Evolutionary conservation across 768 basidiomycete genomes (phyloP), one percentile per base, ranked within the genome.

Genomic region (Termitomyces sp.): DNA sequence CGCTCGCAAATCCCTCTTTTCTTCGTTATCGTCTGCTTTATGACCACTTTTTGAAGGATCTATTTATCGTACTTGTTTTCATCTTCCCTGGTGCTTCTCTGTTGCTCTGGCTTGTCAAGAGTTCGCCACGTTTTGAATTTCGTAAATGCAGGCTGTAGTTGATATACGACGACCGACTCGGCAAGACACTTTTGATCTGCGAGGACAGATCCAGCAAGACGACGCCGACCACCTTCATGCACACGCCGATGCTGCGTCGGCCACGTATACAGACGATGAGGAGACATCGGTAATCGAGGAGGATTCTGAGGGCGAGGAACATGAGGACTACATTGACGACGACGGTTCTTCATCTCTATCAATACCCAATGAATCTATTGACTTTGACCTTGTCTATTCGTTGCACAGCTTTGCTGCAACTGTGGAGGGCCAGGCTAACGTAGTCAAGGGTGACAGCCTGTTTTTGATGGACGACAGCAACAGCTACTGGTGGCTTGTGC

Each of bases 401-500:
- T 81, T 98, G 34, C 96, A 96, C 72, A 96, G 91, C 67, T 98
- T 98, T 73, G 91, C 95, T 4, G 97, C 97, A 0, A 98, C 97
- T 0, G 96, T 98, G 40, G 96, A 98, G 69, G 97, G 97, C 31
- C 97, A 99, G 76, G 97, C 97, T 2, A 97, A 92, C 66, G 97
- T 99, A 65, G 93, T 97, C 74, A 98, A 98, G 75, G 97, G 97
- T 31, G 96, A 99, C 80, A 92, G 92, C 63, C 83, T 99, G 50
- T 89, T 94, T 71, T 81, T 99, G 48, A 94, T 98, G 85, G 97
- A 99, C 77, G 97, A 99, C 73, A 94, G 89, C 60, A 98, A 99
- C 74, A 94, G 92, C 75, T 99, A 99, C 77, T 98, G 97, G 97
- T 98, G 97, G 97, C 91, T 98, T 54, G 96, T 99, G 8, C 86